Percentiles rank a stretch among this genome's conserved stretches.
Evolutionary conservation across 176 grass and related monocot species (phyloP).

Genomic region (Miscanthus lutarioriparius): DNA sequence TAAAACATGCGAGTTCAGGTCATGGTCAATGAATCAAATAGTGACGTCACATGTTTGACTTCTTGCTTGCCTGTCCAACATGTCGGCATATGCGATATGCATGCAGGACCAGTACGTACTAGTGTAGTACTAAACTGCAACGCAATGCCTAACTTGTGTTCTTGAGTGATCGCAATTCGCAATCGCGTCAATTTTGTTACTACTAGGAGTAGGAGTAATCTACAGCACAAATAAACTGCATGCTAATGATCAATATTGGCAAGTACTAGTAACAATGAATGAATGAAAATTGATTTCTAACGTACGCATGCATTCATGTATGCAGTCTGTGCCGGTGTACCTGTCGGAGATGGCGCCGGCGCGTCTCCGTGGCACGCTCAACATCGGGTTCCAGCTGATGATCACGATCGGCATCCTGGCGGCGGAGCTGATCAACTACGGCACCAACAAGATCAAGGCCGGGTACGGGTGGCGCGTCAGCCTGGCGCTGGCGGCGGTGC

Average conservation of each 20-base stretch:
- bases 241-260: neutral
- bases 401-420: constrained; percentile 91
- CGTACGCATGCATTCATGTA: neutral
- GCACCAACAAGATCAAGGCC: constrained; percentile 76
- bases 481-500: constrained; percentile 80
- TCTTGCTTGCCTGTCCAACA: neutral
- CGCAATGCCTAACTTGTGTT: neutral
- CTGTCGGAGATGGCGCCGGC: constrained; percentile 97
- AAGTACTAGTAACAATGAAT: neutral
- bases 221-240: neutral
- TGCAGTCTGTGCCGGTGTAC: constrained; percentile 93
- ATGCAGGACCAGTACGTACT: neutral
- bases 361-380: constrained; percentile 83
- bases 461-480: constrained; percentile 90
- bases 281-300: neutral
- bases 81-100: neutral
- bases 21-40: neutral
- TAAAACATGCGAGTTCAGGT: too few species aligned
- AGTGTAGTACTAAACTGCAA: neutral
- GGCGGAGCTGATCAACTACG: constrained; percentile 88
- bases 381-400: constrained; percentile 99
- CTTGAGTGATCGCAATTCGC: neutral
- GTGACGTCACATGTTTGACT: neutral
- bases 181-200: neutral
- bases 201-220: too few species aligned